Percentiles rank a stretch among this genome's conserved stretches.
Conservation (phyloP, 306 rosid species). For the Dalbergia oliveri region DNA sequence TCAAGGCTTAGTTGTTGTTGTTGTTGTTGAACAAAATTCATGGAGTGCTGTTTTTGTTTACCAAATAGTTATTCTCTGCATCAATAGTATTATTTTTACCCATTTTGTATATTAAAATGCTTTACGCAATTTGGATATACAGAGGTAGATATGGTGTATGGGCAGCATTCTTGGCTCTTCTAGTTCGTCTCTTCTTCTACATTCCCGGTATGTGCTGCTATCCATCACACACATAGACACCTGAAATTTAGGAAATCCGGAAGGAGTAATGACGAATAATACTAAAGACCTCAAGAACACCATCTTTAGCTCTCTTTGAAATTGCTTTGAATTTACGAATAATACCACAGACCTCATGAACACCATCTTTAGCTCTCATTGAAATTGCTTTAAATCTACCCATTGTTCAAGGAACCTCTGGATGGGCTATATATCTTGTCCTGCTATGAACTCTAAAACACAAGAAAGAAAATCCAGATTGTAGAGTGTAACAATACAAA, state of each 20-base stretch:
- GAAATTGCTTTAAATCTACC: background rate
- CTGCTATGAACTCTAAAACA: constrained; percentile 5
- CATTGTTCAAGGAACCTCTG: constrained; percentile 20
- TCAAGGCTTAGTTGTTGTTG: too few relatives aligned
- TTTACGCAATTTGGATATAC: constrained; percentile 48
- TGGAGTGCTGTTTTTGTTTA: background rate
- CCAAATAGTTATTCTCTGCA: background rate
- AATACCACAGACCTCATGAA: too few relatives aligned
- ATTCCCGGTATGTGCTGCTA: constrained; percentile 54
- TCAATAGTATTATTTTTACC: background rate
- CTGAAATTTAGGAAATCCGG: constrained; percentile 25
- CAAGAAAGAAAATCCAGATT: constrained; percentile 24
- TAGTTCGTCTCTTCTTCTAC: constrained; percentile 80
- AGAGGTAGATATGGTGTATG: constrained; percentile 93
- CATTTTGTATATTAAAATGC: constrained; percentile 21
- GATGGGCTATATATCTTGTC: constrained; percentile 21
- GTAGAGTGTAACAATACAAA: constrained; percentile 15
- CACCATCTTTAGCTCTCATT: too few relatives aligned
- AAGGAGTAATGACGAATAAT: constrained; percentile 4
- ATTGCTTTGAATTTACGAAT: background rate
- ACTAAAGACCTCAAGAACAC: background rate
- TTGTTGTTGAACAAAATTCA: constrained; percentile 28
- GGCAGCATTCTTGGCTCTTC: constrained; percentile 86
- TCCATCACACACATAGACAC: background rate
- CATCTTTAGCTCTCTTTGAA: background rate